phyloP scores from a whole-genome alignment of 768 basidiomycete species.

The Rhodocollybia butyracea region DNA sequence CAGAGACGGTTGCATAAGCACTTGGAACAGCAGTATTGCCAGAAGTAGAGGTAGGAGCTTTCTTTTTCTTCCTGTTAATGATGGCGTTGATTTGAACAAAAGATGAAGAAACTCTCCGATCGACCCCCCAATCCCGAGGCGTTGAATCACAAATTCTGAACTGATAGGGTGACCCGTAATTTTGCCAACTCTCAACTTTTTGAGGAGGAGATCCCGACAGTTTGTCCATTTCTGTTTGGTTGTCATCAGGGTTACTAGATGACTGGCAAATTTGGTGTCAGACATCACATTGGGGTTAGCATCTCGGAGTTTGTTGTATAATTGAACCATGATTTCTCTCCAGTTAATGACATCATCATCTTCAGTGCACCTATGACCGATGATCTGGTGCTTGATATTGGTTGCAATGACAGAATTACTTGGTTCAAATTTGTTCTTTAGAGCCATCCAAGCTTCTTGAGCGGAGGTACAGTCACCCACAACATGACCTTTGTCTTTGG shows the following conservation, averaged over 20 bases:
- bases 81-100: not conserved
- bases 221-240: not conserved
- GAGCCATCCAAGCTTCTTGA: conserved; percentile 10
- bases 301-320: not conserved
- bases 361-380: not conserved
- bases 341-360: not conserved
- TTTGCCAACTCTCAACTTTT: not conserved
- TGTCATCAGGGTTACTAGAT: conserved; percentile 9
- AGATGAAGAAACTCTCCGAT: not conserved
- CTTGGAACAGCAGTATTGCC: not conserved
- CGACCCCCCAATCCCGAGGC: not conserved
- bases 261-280: conserved; percentile 6
- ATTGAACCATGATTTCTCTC: not conserved
- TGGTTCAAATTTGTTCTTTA: conserved; percentile 14
- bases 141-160: not conserved
- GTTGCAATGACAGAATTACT: conserved; percentile 1
- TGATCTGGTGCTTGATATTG: conserved; percentile 12
- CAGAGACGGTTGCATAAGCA: not conserved
- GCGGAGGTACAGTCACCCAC: conserved; percentile 10
- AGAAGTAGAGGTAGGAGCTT: not conserved
- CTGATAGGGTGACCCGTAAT: not conserved
- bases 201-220: not conserved
- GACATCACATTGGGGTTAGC: conserved; percentile 3
- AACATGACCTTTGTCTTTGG: conserved; percentile 7
- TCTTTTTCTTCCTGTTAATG: not conserved